Percentiles rank a stretch among this genome's conserved stretches.
Conservation (phyloP, 192 early-diverging fungal genomes). For the Linnemannia hyalina region DNA sequence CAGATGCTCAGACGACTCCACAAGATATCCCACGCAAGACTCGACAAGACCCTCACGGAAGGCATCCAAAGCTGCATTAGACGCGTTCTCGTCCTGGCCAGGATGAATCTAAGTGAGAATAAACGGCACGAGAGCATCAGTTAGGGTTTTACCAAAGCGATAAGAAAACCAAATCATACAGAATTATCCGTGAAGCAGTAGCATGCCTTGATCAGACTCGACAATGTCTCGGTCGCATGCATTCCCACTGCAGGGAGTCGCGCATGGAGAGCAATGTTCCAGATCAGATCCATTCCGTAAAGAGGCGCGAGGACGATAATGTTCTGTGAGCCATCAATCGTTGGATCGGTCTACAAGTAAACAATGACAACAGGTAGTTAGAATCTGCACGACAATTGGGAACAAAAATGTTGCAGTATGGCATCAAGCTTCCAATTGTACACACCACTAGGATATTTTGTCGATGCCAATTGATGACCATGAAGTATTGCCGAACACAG, state of each 20-base stretch:
- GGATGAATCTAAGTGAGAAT: conserved; percentile 27
- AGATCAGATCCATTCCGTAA: conserved; percentile 59
- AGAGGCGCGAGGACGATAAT: conserved; percentile 50
- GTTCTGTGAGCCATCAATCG: conserved; percentile 13
- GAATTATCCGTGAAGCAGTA: neutral
- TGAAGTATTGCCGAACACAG: conserved; percentile 56
- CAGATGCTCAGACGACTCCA: conserved; percentile 33
- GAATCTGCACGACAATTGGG: neutral
- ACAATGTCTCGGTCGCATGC: conserved; percentile 53
- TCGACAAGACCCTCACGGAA: conserved; percentile 59
- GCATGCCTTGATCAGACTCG: conserved; percentile 39
- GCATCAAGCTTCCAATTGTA: neutral
- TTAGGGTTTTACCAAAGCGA: neutral
- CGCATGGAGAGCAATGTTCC: conserved; percentile 60
- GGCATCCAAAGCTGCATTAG: conserved; percentile 21
- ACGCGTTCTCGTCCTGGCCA: conserved; percentile 24
- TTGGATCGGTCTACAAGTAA: conserved; percentile 12
- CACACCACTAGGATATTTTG: conserved; percentile 44
- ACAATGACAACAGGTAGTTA: conserved; percentile 3
- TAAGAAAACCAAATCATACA: neutral
- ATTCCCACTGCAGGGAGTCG: conserved; percentile 48
- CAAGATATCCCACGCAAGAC: conserved; percentile 58
- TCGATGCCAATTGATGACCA: conserved; percentile 55
- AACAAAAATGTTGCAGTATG: neutral
- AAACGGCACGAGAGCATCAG: neutral